phyloP scores from a whole-genome alignment of 2,329 filamentous ascomycete genomes.

The Capronia americana region DNA sequence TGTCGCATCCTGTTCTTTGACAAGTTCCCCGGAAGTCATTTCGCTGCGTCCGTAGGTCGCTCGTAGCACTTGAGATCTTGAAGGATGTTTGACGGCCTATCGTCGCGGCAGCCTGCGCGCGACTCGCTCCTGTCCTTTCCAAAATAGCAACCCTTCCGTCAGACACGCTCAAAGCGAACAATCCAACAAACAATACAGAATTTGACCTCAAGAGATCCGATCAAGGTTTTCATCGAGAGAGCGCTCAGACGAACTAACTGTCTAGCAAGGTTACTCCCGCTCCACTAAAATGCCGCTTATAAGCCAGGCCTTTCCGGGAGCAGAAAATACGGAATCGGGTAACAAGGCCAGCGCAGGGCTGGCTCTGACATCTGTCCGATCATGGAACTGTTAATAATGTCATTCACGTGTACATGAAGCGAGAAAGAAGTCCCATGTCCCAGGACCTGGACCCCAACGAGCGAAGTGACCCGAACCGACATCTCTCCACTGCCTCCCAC shows the following conservation, averaged over 20 bases:
- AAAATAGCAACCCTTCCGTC: not conserved
- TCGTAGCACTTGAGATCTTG: constrained; percentile 1
- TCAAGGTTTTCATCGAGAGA: not conserved
- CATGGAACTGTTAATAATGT: not conserved
- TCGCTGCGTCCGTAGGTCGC: not conserved
- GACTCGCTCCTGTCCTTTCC: not conserved
- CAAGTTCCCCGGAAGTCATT: not conserved
- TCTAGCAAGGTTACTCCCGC: constrained; percentile 1
- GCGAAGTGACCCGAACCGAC: not conserved
- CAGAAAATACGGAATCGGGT: not conserved
- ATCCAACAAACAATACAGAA: not conserved
- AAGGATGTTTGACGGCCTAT: not conserved
- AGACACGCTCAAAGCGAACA: not conserved
- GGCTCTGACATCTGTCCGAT: not conserved
- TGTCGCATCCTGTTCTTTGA: not conserved
- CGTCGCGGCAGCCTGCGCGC: not conserved
- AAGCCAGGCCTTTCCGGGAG: not conserved
- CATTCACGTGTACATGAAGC: not conserved
- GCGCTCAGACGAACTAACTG: not conserved
- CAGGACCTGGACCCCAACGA: not conserved
- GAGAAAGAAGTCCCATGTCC: not conserved
- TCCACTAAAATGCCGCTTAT: not conserved
- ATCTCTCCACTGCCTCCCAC: not conserved
- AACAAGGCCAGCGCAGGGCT: not conserved
- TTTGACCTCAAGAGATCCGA: not conserved